Base-by-base conservation (phyloP, 2,329 filamentous ascomycete genomes). In the Hymenoscyphus scutula region DNA sequence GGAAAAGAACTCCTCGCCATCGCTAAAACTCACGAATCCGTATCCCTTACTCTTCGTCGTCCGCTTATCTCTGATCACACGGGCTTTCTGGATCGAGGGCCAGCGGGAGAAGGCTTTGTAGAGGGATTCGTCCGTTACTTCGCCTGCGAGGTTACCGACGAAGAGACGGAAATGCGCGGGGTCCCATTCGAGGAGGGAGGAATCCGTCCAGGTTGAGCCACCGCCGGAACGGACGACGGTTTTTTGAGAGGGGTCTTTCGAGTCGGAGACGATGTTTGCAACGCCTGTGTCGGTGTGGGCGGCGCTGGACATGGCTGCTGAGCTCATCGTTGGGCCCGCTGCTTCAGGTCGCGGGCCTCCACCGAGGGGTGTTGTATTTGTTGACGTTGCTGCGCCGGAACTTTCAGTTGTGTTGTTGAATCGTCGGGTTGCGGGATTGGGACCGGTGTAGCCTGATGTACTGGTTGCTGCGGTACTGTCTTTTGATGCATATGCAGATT, bases 31-130 rank as follows among this genome's bases (percentile, higher is more conserved):
- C 61, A 99, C 93, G 73, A 99, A 99, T 2, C 95, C 95, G 74
- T 91, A 99, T 0, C 94, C 95, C 75, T 95, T 96, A 73, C 91
- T 96, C 79, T 99, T 99, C 61, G 90, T 95, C 0, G 94, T 97
- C 64, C 92, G 88, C 81, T 97, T 98, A 79, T 99, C 95, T 58
- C 95, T 88, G 64, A 98, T 88, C 34, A 99, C 95, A 58, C 93
- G 89, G 19, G 94, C 92, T 76, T 97, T 98, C 69, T 94, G 89
- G 27, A 98, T 87, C 1, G 92, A 96, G 19, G 86, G 82, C 82
- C 96, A 99, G 63, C 89, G 87, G 23, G 91, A 83, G 72, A 99
- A 99, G 1, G 95, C 95, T 78, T 99, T 99, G 71, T 95, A 83
- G 11, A 99, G 83, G 1, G 91, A 95, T 61, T 99, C 95, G 76